Conservation (phyloP, 805 yeast species). For the Saccharomyces jurei region DNA sequence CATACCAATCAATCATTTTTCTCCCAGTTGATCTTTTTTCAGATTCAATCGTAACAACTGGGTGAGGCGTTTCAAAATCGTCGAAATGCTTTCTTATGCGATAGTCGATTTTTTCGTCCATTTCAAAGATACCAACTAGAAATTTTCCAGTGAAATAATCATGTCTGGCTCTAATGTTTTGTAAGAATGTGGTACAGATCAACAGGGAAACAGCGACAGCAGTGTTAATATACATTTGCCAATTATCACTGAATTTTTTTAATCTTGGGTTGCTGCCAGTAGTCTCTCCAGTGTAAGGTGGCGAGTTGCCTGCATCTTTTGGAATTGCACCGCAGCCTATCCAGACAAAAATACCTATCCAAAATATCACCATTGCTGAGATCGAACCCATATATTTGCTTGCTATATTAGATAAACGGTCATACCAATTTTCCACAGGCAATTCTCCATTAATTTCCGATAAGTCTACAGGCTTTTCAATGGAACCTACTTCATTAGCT, state of each 20-base stretch:
- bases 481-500: background rate
- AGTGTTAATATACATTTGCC: slow-evolving; percentile 39
- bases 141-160: slow-evolving; percentile 24
- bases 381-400: slow-evolving; percentile 30
- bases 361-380: slow-evolving; percentile 27
- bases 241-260: slow-evolving; percentile 27
- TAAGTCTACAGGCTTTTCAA: background rate
- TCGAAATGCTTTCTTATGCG: slow-evolving; percentile 14
- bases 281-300: slow-evolving; percentile 23
- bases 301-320: slow-evolving; percentile 18
- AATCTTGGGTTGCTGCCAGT: slow-evolving; percentile 18
- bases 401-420: slow-evolving; percentile 23
- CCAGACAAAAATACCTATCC: slow-evolving; percentile 36
- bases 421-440: slow-evolving; percentile 30
- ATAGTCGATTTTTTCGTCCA: slow-evolving; percentile 29
- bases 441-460: slow-evolving; percentile 10
- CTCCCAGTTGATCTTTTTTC: slow-evolving; percentile 15
- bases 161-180: slow-evolving; percentile 35
- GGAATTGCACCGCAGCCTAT: slow-evolving; percentile 31
- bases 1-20: slow-evolving; percentile 32
- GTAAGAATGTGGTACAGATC: slow-evolving; percentile 32
- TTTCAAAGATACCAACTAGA: slow-evolving; percentile 13
- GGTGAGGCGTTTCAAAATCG: slow-evolving; percentile 22
- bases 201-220: slow-evolving; percentile 34
- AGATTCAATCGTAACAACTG: slow-evolving; percentile 15